phyloP scores from a whole-genome alignment of 495 filamentous ascomycete species.

The Hyaloscypha bicolor region DNA sequence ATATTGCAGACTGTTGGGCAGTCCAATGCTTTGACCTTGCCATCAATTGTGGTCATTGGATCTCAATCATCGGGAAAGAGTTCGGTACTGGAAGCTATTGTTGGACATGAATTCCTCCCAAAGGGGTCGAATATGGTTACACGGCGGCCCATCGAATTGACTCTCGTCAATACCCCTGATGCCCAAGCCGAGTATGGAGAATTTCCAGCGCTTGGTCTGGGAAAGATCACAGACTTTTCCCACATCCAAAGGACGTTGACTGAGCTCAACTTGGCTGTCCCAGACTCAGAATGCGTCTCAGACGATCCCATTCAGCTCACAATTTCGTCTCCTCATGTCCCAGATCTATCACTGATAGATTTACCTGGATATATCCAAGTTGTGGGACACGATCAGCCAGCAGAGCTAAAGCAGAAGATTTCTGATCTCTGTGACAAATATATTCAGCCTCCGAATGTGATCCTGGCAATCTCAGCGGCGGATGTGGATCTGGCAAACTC shows the following conservation, averaged over 20 bases:
- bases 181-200: constrained; percentile 92
- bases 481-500: constrained; percentile 98
- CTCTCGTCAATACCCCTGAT: constrained; percentile 92
- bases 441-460: constrained; percentile 93
- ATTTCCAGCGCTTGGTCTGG: constrained; percentile 88
- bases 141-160: constrained; percentile 92
- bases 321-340: constrained; percentile 93
- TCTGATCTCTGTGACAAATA: constrained; percentile 97
- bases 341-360: constrained; percentile 94
- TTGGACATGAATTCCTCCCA: constrained; percentile 96
- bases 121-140: constrained; percentile 99
- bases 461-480: constrained; percentile 94
- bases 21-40: constrained; percentile 80
- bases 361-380: constrained; percentile 98
- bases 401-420: constrained; percentile 94
- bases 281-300: constrained; percentile 85
- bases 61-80: constrained; percentile 98
- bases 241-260: constrained; percentile 92
- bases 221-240: constrained; percentile 90
- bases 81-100: constrained; percentile 95
- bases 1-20: constrained; percentile 91
- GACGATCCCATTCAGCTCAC: constrained; percentile 96
- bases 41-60: constrained; percentile 97
- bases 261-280: constrained; percentile 91
- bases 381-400: constrained; percentile 83